phyloP scores from a whole-genome alignment of 2,329 filamentous ascomycete species.

The Botrytis sinoallii region DNA sequence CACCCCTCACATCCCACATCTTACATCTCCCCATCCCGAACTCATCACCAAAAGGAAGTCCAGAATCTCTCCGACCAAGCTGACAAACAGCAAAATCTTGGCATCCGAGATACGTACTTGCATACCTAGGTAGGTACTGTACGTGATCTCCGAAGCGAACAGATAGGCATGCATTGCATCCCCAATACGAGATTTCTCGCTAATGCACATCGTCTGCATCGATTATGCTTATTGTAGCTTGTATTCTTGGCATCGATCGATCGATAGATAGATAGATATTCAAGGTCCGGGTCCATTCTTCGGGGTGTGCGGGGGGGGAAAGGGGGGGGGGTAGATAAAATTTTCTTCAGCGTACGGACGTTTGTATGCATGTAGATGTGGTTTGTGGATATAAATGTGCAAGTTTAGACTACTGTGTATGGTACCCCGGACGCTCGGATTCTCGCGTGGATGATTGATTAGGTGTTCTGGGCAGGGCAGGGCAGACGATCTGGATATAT shows the following conservation, averaged over 20 bases:
- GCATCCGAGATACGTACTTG: not conserved
- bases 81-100: not conserved
- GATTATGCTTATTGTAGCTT: not conserved
- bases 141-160: not conserved
- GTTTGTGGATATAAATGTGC: not conserved
- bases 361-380: too few relatives aligned
- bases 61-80: not conserved
- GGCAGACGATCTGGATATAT: not conserved
- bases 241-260: not conserved
- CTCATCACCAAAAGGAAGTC: not conserved
- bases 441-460: not conserved
- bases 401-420: not conserved
- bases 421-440: not conserved
- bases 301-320: not conserved
- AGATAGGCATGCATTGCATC: not conserved
- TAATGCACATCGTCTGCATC: slow-evolving; percentile 9
- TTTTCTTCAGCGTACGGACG: not conserved
- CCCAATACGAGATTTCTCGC: not conserved
- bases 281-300: not conserved
- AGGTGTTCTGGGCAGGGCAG: not conserved
- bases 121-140: too few relatives aligned
- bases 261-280: not conserved
- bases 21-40: not conserved
- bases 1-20: not conserved
- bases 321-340: too few relatives aligned